Evolutionary conservation across 225 moss, liverwort and hornwort species (phyloP), one percentile per base, ranked within the genome.

Genomic region (Asterella californica): DNA sequence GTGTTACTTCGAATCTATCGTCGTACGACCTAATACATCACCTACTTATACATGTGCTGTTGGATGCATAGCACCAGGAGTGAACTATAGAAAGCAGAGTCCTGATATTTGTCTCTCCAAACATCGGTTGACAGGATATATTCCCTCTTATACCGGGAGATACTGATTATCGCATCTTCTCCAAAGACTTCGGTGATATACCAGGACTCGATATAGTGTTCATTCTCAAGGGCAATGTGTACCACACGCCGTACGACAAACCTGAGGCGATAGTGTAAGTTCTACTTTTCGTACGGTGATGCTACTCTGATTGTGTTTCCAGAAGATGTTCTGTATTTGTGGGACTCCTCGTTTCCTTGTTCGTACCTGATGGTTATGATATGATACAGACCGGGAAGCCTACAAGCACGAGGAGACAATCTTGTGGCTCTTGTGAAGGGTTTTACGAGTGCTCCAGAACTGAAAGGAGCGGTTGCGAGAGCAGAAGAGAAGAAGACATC

Each of bases 391-490:
- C 88, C 88, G 45, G 91, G 92, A 82, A 91, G 95, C 79, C 79
- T 99, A 88, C 97, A 99, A 83, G 97, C 92, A 55, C 90, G 97
- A 70, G 97, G 97, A 75, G 93, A 99, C 74, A 99, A 99, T 86
- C 88, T 99, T 52, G 80, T 99, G 61, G 87, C 90, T 34, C 79
- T 99, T 74, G 79, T 99, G 76, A 61, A 84, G 79, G 97, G 94
- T 3, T 99, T 99, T 75, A 89, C 94, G 64, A 88, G 87, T 57
- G 97, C 97, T 78, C 97, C 94, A 49, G 97, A 99, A 83, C 79
- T 99, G 78, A 92, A 90, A 78, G 90, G 91, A 62, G 84, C 94
- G 79, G 80, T 78, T 77, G 80, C 78, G 66, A 82, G 94, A 81
- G 89, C 89, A 69, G 66, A 74, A 65, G 81, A 89, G 53, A 89